phyloP scores from a whole-genome alignment of 2,329 filamentous ascomycete genomes.

The Beauveria rudraprayagi region DNA sequence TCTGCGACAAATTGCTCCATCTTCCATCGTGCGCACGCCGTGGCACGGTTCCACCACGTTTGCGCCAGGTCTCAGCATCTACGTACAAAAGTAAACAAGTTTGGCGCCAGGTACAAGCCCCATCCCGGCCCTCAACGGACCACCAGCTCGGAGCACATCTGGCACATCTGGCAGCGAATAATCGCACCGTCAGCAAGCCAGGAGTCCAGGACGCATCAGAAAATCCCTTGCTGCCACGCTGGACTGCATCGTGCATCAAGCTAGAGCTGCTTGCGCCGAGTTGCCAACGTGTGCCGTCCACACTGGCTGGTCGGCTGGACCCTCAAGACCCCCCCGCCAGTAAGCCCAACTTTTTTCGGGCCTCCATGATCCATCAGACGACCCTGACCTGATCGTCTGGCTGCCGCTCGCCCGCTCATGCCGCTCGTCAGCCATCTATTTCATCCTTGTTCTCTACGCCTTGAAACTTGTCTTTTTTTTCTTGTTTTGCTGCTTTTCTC shows the following conservation, averaged over 20 bases:
- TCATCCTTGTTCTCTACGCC: not conserved
- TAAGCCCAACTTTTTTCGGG: not conserved
- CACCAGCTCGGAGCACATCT: not conserved
- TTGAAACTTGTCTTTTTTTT: not conserved
- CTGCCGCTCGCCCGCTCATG: not conserved
- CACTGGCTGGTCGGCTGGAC: not conserved
- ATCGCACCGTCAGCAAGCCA: not conserved
- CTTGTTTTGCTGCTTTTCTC: not conserved
- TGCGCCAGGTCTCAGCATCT: not conserved
- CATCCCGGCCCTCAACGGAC: not conserved
- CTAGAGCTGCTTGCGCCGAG: not conserved
- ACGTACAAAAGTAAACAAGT: not conserved
- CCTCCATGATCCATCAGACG: not conserved
- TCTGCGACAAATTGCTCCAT: conserved; percentile 6
- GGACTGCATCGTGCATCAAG: not conserved
- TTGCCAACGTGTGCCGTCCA: not conserved
- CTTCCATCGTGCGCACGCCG: not conserved
- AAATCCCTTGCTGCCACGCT: not conserved
- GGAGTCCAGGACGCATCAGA: not conserved
- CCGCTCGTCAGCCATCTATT: not conserved
- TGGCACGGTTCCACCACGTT: not conserved
- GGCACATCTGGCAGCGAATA: not conserved
- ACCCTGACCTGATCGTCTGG: conserved; percentile 2
- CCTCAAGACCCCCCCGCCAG: not conserved
- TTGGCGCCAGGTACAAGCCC: not conserved